Evolutionary conservation across 1,284 basidiomycete genomes (phyloP).

Genomic region (Golubevia sp.): DNA sequence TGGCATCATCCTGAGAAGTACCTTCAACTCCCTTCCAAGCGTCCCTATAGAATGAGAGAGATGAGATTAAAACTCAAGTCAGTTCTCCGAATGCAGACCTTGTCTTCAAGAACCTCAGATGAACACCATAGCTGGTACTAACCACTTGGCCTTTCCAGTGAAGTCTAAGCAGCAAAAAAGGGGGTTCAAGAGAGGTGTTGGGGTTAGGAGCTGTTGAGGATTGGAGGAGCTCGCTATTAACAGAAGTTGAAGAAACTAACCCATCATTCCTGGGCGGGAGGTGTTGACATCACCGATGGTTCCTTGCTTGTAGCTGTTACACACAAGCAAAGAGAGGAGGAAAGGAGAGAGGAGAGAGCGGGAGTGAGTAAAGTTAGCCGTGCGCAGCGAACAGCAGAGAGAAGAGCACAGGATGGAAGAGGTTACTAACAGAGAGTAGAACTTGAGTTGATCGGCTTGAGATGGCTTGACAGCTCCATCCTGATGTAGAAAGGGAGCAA

Average conservation of each 20-base stretch:
- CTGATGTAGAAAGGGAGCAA: conserved; percentile 4
- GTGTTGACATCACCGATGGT: conserved; percentile 56
- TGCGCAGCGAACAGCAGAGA: neutral
- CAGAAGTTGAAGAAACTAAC: conserved; percentile 18
- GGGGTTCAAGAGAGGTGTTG: neutral
- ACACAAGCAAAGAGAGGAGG: neutral
- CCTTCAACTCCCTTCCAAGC: conserved; percentile 45
- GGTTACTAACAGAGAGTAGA: conserved; percentile 46
- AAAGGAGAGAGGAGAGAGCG: neutral
- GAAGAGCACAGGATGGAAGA: too few species aligned
- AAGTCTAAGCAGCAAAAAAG: conserved; percentile 23
- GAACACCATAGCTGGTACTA: neutral
- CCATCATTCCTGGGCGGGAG: conserved; percentile 54
- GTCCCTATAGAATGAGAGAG: conserved; percentile 16
- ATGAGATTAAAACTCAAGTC: too few species aligned
- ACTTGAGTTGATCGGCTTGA: conserved; percentile 52
- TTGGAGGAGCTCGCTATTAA: neutral
- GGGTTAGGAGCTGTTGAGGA: neutral
- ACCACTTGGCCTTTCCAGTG: conserved; percentile 56
- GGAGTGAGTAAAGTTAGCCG: neutral
- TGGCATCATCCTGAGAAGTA: conserved; percentile 38
- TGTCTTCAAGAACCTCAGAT: too few species aligned
- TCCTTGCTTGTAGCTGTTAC: conserved; percentile 55
- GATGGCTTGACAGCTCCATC: conserved; percentile 48
- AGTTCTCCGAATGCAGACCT: too few species aligned